Evolutionary conservation across 2,329 filamentous ascomycete species (phyloP).

Genomic region (Arthrobotrys iridis): DNA sequence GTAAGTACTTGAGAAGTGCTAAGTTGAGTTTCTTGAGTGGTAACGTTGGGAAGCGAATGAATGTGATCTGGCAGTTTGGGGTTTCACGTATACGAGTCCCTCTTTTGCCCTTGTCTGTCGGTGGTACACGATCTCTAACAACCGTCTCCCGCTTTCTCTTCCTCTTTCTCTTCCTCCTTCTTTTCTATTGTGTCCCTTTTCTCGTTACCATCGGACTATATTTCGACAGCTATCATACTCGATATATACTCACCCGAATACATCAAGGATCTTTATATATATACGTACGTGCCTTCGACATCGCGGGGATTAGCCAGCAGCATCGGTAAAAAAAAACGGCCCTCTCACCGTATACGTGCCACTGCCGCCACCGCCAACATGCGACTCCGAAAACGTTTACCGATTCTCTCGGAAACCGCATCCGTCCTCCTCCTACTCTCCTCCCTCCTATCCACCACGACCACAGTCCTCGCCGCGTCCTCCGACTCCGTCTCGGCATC

Average conservation of each 20-base stretch:
- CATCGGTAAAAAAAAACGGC: no score
- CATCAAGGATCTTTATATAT: no score
- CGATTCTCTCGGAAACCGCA: not conserved
- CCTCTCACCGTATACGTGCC: no score
- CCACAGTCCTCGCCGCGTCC: not conserved
- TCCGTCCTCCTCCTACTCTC: constrained; percentile 3
- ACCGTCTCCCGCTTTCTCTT: not conserved
- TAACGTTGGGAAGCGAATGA: no score
- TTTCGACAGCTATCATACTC: not conserved
- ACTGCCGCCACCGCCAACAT: constrained; percentile 24
- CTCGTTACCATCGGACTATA: not conserved
- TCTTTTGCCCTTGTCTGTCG: constrained; percentile 1
- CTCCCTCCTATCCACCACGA: constrained; percentile 14
- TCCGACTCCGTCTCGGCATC: constrained; percentile 31
- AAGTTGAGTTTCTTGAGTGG: no score
- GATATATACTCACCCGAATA: no score
- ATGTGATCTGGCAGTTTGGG: not conserved
- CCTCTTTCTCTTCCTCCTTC: not conserved
- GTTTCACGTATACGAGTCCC: constrained; percentile 16
- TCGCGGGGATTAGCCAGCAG: no score
- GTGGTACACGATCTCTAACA: constrained; percentile 31
- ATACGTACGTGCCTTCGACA: no score
- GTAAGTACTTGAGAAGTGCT: not conserved
- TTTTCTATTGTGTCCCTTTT: not conserved
- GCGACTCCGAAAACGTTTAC: constrained; percentile 28